Conservation (phyloP, 2,329 filamentous ascomycete species). For the Talaromyces funiculosus region DNA sequence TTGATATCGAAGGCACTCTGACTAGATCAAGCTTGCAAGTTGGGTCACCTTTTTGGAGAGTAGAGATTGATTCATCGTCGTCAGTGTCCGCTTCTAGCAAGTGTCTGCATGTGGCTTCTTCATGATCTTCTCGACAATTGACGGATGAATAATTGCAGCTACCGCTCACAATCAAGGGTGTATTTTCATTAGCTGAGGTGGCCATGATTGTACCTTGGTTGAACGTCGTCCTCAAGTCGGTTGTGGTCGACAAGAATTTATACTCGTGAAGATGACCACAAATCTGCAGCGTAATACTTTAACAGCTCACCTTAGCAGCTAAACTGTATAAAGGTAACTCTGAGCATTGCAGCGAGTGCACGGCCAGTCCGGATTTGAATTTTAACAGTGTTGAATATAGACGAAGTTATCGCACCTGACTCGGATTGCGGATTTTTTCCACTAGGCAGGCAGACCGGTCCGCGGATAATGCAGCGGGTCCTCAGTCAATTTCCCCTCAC, state of each 20-base stretch:
- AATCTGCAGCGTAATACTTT: neutral
- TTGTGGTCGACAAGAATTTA: neutral
- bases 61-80: neutral
- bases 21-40: conserved; percentile 17
- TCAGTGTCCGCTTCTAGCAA: neutral
- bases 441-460: conserved; percentile 2
- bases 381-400: neutral
- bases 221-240: neutral
- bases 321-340: neutral
- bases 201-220: conserved; percentile 6
- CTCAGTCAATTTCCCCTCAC: conserved; percentile 3
- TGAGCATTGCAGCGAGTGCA: neutral
- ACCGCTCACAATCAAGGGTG: conserved; percentile 10
- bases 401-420: neutral
- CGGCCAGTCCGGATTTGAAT: neutral
- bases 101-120: neutral
- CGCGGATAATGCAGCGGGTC: conserved; percentile 1
- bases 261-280: neutral
- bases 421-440: conserved; percentile 8
- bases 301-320: neutral
- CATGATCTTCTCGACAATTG: neutral
- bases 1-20: conserved; percentile 24
- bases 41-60: neutral
- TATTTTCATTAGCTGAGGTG: conserved; percentile 18
- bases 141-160: neutral